phyloP scores from a whole-genome alignment of 371 early-diverging fungal genomes.

The Amoeboradix gromovi region DNA sequence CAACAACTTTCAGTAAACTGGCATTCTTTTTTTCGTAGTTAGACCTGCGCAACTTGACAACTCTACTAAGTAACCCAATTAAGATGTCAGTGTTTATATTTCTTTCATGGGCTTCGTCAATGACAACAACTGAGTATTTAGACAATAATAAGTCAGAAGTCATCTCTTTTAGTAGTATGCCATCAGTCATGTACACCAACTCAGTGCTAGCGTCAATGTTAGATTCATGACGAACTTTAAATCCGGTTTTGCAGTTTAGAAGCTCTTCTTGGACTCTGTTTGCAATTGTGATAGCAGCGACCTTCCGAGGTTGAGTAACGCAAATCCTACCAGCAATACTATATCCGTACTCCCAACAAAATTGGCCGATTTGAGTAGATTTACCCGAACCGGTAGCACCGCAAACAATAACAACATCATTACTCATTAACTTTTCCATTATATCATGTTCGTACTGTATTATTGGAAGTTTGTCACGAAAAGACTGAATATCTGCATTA shows the following conservation, averaged over 20 bases:
- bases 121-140: constrained; percentile 66
- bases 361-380: constrained; percentile 95
- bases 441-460: constrained; percentile 48
- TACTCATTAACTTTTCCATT: constrained; percentile 46
- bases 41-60: constrained; percentile 29
- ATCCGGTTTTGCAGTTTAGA: constrained; percentile 75
- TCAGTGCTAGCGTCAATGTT: constrained; percentile 76
- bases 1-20: constrained; percentile 58
- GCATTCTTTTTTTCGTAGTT: too few relatives aligned
- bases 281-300: constrained; percentile 96
- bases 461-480: constrained; percentile 69
- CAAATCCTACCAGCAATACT: constrained; percentile 60
- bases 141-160: constrained; percentile 83
- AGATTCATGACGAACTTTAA: constrained; percentile 92
- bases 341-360: constrained; percentile 76
- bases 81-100: constrained; percentile 91
- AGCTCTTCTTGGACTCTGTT: constrained; percentile 85
- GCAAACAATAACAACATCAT: constrained; percentile 63
- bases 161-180: constrained; percentile 91
- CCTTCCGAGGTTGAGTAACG: constrained; percentile 95
- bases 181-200: constrained; percentile 95
- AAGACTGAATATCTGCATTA: constrained; percentile 37
- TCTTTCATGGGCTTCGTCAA: constrained; percentile 97
- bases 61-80: constrained; percentile 67
- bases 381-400: constrained; percentile 98